phyloP scores from a whole-genome alignment of 495 filamentous ascomycete species.

The Penicillium lividum region DNA sequence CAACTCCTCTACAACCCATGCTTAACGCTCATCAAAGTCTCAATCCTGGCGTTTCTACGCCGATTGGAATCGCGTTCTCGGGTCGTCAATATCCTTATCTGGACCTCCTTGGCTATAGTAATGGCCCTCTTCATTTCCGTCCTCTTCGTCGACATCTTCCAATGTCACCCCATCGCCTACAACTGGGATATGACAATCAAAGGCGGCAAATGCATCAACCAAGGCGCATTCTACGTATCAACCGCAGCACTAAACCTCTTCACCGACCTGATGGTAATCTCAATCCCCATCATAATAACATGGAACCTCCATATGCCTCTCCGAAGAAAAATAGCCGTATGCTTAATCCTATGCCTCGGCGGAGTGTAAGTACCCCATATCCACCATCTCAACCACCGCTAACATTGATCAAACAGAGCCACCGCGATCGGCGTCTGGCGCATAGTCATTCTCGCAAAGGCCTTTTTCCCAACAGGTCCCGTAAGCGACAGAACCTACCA shows the following conservation, averaged over 20 bases:
- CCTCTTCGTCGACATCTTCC: slow-evolving; percentile 59
- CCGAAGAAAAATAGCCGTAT: slow-evolving; percentile 46
- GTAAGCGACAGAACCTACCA: slow-evolving; percentile 31
- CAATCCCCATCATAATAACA: slow-evolving; percentile 50
- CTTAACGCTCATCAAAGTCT: slow-evolving; percentile 59
- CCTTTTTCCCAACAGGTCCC: slow-evolving; percentile 13
- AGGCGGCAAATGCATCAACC: slow-evolving; percentile 44
- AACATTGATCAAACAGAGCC: slow-evolving; percentile 36
- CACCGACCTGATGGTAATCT: slow-evolving; percentile 48
- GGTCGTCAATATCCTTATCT: slow-evolving; percentile 41
- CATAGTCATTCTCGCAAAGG: slow-evolving; percentile 27
- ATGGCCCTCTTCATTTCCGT: slow-evolving; percentile 53
- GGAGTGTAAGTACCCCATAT: slow-evolving; percentile 35
- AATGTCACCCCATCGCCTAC: slow-evolving; percentile 51
- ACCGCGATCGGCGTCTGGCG: slow-evolving; percentile 47
- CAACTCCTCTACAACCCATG: slow-evolving; percentile 67
- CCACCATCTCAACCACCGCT: neutral
- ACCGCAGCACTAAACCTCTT: slow-evolving; percentile 46
- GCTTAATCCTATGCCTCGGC: slow-evolving; percentile 44
- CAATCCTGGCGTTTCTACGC: slow-evolving; percentile 52
- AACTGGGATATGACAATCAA: slow-evolving; percentile 39
- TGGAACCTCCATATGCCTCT: slow-evolving; percentile 46
- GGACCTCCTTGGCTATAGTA: slow-evolving; percentile 47
- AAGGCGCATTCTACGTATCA: slow-evolving; percentile 43
- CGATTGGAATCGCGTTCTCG: slow-evolving; percentile 43